Evolutionary conservation across 208 protist species (phyloP).

Genomic region (Naegleria gruberi): DNA sequence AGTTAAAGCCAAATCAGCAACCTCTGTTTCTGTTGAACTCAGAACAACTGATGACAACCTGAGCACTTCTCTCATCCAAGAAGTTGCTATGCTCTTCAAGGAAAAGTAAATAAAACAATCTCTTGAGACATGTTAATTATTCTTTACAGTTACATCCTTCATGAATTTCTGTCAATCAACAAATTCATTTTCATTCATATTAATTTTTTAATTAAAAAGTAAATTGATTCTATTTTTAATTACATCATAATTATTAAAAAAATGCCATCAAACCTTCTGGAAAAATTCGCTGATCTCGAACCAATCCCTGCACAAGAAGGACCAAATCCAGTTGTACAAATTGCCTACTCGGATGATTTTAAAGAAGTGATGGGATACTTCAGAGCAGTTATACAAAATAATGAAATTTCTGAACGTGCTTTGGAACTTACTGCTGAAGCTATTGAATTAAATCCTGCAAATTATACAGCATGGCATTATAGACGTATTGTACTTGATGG

Average conservation of each 20-base stretch:
- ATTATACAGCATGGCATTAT: conserved; percentile 76
- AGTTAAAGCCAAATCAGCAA: background rate
- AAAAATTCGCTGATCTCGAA: conserved; percentile 4
- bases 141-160: no score
- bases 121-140: no score
- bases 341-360: conserved; percentile 10
- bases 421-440: conserved; percentile 52
- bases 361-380: conserved; percentile 30
- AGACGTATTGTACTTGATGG: conserved; percentile 45
- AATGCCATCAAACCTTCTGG: no score
- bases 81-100: background rate
- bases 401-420: conserved; percentile 43
- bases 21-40: background rate
- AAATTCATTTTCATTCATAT: no score
- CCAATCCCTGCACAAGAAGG: conserved; percentile 13
- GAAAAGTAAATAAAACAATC: background rate
- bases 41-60: background rate
- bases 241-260: no score
- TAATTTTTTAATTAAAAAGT: no score
- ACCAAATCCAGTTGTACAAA: background rate
- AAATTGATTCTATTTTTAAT: no score
- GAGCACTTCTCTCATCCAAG: background rate
- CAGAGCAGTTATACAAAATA: conserved; percentile 26
- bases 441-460: conserved; percentile 64
- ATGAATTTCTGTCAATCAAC: no score